Evolutionary conservation across 257 asterid species (phyloP).

Genomic region (Verbascum thapsus): DNA sequence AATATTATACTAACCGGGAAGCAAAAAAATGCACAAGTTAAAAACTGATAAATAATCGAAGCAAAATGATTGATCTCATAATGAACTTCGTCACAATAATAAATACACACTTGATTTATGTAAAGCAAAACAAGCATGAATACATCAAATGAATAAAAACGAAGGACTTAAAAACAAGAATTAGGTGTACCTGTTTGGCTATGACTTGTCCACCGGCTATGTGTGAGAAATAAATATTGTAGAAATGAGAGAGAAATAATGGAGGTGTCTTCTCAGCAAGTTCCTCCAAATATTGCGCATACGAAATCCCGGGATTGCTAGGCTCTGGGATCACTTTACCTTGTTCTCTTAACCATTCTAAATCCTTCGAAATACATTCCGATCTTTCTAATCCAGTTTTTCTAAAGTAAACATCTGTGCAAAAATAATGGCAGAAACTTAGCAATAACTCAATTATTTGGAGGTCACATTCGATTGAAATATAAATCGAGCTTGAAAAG

Average conservation of each 20-base stretch:
- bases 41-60: constrained; percentile 1
- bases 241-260: constrained; percentile 75
- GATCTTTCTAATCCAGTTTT: constrained; percentile 88
- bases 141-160: constrained; percentile 23
- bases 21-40: neutral
- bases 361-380: constrained; percentile 55
- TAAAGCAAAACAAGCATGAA: neutral
- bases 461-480: neutral
- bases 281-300: constrained; percentile 66
- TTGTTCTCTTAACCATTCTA: constrained; percentile 64
- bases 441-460: neutral
- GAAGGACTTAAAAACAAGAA: constrained; percentile 19
- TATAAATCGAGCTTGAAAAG: neutral
- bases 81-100: neutral
- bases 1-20: constrained; percentile 1
- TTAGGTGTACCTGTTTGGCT: constrained; percentile 63
- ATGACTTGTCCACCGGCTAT: constrained; percentile 90
- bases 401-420: constrained; percentile 86
- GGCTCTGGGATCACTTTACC: constrained; percentile 74
- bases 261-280: constrained; percentile 79
- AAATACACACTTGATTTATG: neutral
- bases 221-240: constrained; percentile 91
- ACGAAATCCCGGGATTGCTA: constrained; percentile 68
- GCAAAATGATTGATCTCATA: neutral
- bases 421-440: constrained; percentile 11